Percentiles rank a stretch among this genome's conserved stretches.
Conservation (phyloP, 2,329 filamentous ascomycete genomes). For the Blastomyces parvus region DNA sequence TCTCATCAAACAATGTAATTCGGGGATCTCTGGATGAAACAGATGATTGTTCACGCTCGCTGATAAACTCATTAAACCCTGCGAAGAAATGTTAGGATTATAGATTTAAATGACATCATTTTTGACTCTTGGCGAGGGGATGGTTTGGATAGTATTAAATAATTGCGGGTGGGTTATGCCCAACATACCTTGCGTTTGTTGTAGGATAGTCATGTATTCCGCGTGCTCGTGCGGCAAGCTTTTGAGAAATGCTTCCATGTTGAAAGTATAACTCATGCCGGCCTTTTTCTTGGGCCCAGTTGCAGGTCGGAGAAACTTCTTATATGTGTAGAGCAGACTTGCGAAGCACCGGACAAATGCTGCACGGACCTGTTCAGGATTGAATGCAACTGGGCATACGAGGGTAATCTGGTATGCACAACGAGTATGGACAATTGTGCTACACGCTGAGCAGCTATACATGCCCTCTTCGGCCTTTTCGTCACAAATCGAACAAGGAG, state of each 20-base stretch:
- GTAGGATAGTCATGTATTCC: constrained; percentile 53
- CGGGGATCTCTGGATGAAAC: constrained; percentile 44
- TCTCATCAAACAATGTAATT: constrained; percentile 55
- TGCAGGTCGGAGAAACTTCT: constrained; percentile 52
- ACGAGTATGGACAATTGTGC: constrained; percentile 46
- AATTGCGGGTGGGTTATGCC: background rate
- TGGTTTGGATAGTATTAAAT: background rate
- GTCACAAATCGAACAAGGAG: constrained; percentile 41
- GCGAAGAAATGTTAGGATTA: constrained; percentile 14
- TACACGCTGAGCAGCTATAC: constrained; percentile 41
- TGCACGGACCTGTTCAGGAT: constrained; percentile 56
- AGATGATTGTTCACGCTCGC: constrained; percentile 50
- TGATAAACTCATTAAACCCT: constrained; percentile 56
- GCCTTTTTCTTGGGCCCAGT: constrained; percentile 53
- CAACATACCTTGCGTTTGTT: constrained; percentile 51
- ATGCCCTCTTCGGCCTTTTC: constrained; percentile 51
- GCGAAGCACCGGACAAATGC: constrained; percentile 62
- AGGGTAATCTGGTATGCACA: constrained; percentile 52
- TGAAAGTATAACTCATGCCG: constrained; percentile 55
- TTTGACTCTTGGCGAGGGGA: background rate
- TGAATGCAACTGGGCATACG: constrained; percentile 59
- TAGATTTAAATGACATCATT: background rate
- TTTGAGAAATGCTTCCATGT: constrained; percentile 56
- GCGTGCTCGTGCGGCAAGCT: constrained; percentile 56
- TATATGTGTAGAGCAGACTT: constrained; percentile 59